These are phyloP conservation scores for Aspergillus carlsbadensis DNA, from an alignment of 495 filamentous ascomycete genomes.

Conservation along the genomic window DNA sequence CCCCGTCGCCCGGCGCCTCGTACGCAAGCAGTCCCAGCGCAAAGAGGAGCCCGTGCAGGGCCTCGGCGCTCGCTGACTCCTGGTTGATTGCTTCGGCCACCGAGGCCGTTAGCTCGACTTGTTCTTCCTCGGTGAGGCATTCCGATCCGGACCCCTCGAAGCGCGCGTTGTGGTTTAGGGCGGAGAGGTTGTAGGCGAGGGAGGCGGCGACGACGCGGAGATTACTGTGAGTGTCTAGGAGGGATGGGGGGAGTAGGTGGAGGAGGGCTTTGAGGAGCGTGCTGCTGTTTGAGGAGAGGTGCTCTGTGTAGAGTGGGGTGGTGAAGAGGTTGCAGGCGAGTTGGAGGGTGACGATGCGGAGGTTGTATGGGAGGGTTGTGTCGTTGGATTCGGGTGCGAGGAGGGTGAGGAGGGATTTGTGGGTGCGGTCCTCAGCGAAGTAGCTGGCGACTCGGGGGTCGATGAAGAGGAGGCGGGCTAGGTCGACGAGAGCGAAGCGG, in stretches of 20 bases:
- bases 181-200: conserved; percentile 78
- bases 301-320: conserved; percentile 48
- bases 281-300: conserved; percentile 31
- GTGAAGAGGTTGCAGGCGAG: conserved; percentile 63
- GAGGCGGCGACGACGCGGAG: conserved; percentile 76
- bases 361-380: conserved; percentile 65
- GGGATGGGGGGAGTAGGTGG: conserved; percentile 49
- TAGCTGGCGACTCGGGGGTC: conserved; percentile 85
- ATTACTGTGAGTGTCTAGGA: conserved; percentile 52
- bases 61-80: conserved; percentile 68
- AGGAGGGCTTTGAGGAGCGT: conserved; percentile 9
- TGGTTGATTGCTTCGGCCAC: conserved; percentile 70
- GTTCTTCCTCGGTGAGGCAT: conserved; percentile 61
- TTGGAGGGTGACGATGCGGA: conserved; percentile 76
- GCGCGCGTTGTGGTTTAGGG: conserved; percentile 65
- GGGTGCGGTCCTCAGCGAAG: conserved; percentile 72
- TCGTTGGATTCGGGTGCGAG: conserved; percentile 50
- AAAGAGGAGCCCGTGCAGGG: conserved; percentile 67
- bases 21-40: conserved; percentile 75
- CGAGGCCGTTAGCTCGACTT: conserved; percentile 76
- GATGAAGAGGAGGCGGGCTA: conserved; percentile 72
- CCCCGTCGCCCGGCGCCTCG: conserved; percentile 62
- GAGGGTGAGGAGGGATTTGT: conserved; percentile 62
- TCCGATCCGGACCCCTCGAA: conserved; percentile 53
- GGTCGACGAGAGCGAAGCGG: conserved; percentile 78